Evolutionary conservation across 2,329 filamentous ascomycete species (phyloP), one percentile per base, ranked within the genome.

Genomic region (Aspergillus candidus): DNA sequence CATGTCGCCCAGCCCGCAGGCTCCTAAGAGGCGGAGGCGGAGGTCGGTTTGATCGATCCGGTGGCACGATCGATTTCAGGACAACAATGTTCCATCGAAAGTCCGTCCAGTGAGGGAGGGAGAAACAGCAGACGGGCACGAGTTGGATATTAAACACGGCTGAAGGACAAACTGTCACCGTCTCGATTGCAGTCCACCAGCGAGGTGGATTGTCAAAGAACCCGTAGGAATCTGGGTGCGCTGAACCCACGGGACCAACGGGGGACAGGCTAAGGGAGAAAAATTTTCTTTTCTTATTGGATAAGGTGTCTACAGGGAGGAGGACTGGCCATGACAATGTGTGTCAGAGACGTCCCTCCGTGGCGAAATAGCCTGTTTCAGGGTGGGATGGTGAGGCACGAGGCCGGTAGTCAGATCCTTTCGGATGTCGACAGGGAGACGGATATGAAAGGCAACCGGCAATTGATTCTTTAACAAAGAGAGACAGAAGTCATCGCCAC

Each of bases 1-100:
- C 56, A 62, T 61, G 46, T 54, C 54, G 52, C 42, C 47, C 40
- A 49, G 54, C 47, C 49, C 51, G 38, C 35, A 50, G 51, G 42
- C 52, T 44, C n/a, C 39, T 40, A 37, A 14, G n/a, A n/a, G n/a
- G n/a, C n/a, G 14, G 35, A 38, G 32, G 43, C 38, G 38, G 38
- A 17, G 33, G 31, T 35, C 15, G 35, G 12, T 45, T 33, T 39
- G 35, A 38, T 41, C 42, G 38, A 44, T 41, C 38, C 32, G 22
- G 34, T 29, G 34, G 40, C 32, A 35, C 12, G 22, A 13, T 33
- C 12, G 13, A 43, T 31, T 12, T n/a, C 30, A 40, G 35, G 27
- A 43, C 6, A 10, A 27, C 22, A 7, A 10, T 8, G 22, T 27
- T 27, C 22, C 22, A 27, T 27, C 22, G 22, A 27, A 27, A 27